Base-by-base conservation (phyloP, 306 rosid species). In the Gillenia trifoliata region DNA sequence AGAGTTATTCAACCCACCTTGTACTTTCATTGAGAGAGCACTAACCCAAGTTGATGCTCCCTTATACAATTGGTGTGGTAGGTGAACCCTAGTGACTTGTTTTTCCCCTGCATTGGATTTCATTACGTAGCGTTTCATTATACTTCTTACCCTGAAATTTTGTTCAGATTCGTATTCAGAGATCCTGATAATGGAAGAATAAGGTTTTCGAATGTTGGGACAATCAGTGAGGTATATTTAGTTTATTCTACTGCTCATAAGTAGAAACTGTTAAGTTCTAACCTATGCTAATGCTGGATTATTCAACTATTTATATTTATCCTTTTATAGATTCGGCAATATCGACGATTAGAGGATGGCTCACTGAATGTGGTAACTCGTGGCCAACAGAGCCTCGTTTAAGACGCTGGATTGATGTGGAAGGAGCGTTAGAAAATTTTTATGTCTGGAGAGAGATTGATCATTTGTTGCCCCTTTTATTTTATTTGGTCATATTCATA, bases 11-110 rank as follows among this genome's bases (percentile, higher is more conserved):
- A 87, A 60, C 11, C 91, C 23, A 88, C 78, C 83, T 85, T 41
- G 85, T 94, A 73, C 86, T 87, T 56, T 96, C 96, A 64, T 90
- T 41, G 93, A 90, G 80, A 82, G 85, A 74, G 89, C 93, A 29
- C 61, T 92, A 74, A 71, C 69, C 71, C 94, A 87, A 77, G 86
- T 80, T 68, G 90, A 92, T 75, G 83, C 85, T 80, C 92, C n/a
- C 92, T 82, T 85, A 80, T 70, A 92, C 92, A 11, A 79, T 92
- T 79, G 98, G 88, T 45, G 98, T 94, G 93, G 99, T 92, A 81
- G 50, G 94, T 88, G 82, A 80, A 79, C 82, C n/a, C n/a, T n/a
- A n/a, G n/a, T n/a, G n/a, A 7, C 57, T 30, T n/a, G 34, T 19
- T 66, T 78, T 78, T 17, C 61, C 65, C 69, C 57, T 62, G 30